Base-by-base conservation (phyloP, 2,329 filamentous ascomycete genomes). In the Colletotrichum falcatum region DNA sequence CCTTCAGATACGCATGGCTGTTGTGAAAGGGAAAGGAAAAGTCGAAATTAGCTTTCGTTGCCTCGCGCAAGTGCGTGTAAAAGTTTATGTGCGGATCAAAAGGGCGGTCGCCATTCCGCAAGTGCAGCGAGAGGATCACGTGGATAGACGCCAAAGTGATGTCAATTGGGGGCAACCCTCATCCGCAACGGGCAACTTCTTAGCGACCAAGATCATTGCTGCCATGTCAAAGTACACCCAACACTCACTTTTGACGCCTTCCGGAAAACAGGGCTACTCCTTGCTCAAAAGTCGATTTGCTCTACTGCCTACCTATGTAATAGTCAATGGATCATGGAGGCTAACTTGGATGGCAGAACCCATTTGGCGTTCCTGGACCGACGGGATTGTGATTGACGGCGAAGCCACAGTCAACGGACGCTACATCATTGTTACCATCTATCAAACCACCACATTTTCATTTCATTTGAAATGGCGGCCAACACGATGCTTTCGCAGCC, bases 381-480 rank as follows among this genome's bases (percentile, higher is more conserved):
- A 6, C 37, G 16, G 14, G 18, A 20, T 20, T 20, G 39, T 42
- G 16, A 42, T 20, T 8, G 18, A 18, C 39, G 16, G 39, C 16
- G 16, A 42, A 6, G 16, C 39, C 39, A 20, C 39, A 20, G 39
- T 20, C 39, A 5, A 42, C 39, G 39, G 42, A n/a, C 20, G 42
- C 42, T 44, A 44, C 11, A 44, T n/a, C 20, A 44, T 44, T 44
- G 20, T 44, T 44, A 3, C 20, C 5, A n/a, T 9, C 20, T 8
- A n/a, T 20, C 20, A 44, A 7, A 18, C 42, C 42, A 11, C 20
- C 20, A n/a, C 8, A 6, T 42, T 20, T 42, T 12, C 42, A 20
- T 66, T 55, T 46, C 46, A 49, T 55, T 44, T 39, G 64, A 35
- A 55, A 49, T 66, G 61, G 64, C 55, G 58, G 49, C 58, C 64